A percentile compares a stretch with the other conserved stretches of the same genome.
phyloP scores from a whole-genome alignment of 176 grass and related monocot species.

The Musa beccarii region DNA sequence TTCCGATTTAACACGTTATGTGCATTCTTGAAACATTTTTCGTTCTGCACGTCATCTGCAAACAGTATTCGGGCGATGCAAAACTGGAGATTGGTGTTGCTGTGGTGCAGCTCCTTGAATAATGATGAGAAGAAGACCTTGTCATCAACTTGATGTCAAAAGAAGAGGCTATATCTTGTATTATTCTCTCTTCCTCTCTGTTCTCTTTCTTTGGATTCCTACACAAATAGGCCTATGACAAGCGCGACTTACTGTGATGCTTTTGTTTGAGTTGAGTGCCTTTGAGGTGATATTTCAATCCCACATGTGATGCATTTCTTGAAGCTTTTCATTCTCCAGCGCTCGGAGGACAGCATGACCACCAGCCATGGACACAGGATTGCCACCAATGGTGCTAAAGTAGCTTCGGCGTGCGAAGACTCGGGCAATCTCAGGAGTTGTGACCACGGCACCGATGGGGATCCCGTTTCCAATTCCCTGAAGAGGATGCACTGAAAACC shows the following conservation, averaged over 20 bases:
- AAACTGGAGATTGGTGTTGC: no score
- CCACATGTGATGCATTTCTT: conserved; percentile 75
- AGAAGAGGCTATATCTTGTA: no score
- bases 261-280: conserved; percentile 45
- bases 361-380: conserved; percentile 76
- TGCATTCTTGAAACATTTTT: no score
- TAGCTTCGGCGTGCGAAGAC: conserved; percentile 66
- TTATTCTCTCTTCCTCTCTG: no score
- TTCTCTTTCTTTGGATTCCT: no score
- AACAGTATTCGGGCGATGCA: no score
- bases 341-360: conserved; percentile 78
- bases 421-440: conserved; percentile 80
- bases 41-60: no score
- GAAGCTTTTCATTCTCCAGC: conserved; percentile 86
- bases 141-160: no score
- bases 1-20: no score
- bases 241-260: conserved; percentile 48
- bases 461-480: conserved; percentile 95
- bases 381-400: conserved; percentile 88
- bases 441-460: conserved; percentile 83
- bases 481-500: background rate
- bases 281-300: conserved; percentile 59
- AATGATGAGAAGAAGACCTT: no score
- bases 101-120: no score
- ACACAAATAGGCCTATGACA: no score